A percentile compares a stretch with the other conserved stretches of the same genome.
These are phyloP conservation scores for Fallopia convolvulus DNA, from an alignment of 148 eudicot species.

Conservation along the genomic window DNA sequence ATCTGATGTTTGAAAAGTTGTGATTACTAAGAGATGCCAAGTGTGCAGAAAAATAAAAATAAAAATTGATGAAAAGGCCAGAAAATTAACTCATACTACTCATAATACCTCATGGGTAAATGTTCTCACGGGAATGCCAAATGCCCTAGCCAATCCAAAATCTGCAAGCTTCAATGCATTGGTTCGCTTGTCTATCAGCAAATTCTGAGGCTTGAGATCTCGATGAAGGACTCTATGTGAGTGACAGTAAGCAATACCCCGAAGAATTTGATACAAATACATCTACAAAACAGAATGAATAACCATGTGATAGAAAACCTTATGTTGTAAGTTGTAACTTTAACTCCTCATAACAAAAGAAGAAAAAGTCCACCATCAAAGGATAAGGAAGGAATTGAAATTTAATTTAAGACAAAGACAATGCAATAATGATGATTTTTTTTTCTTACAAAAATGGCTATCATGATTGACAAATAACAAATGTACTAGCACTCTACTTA, in stretches of 20 bases:
- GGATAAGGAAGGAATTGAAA: neutral
- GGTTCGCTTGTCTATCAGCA: slow-evolving; percentile 81
- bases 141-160: slow-evolving; percentile 94
- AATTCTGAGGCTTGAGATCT: slow-evolving; percentile 92
- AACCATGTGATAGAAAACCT: neutral
- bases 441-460: neutral
- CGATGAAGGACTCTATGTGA: slow-evolving; percentile 96
- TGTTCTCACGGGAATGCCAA: slow-evolving; percentile 86
- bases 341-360: neutral
- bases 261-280: slow-evolving; percentile 88
- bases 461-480: neutral
- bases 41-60: neutral
- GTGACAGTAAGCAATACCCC: slow-evolving; percentile 96
- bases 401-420: neutral
- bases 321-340: neutral
- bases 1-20: neutral
- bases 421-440: neutral
- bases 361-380: neutral
- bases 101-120: slow-evolving; percentile 70
- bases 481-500: neutral
- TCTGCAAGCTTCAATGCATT: slow-evolving; percentile 94
- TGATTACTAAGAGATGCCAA: neutral
- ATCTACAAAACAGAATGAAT: slow-evolving; percentile 34
- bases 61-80: neutral
- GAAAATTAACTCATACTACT: neutral